phyloP scores from a whole-genome alignment of 1,284 basidiomycete genomes.

The Malassezia furfur region DNA sequence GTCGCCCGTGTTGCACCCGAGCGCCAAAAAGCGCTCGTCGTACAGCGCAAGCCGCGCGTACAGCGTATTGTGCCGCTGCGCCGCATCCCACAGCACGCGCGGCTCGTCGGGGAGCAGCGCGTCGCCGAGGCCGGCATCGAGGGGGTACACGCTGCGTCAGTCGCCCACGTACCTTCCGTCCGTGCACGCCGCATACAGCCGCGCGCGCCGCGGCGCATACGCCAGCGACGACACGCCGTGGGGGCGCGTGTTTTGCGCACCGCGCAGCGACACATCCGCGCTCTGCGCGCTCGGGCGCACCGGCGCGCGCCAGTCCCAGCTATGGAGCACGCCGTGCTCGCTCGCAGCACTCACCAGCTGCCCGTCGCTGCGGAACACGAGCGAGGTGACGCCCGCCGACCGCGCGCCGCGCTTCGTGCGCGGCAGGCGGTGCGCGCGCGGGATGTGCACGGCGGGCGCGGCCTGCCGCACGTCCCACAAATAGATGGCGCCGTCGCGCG shows the following conservation, averaged over 20 bases:
- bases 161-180: constrained; percentile 29
- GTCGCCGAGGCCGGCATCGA: constrained; percentile 2
- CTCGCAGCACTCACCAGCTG: constrained; percentile 33
- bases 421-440: constrained; percentile 26
- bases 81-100: constrained; percentile 22
- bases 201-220: constrained; percentile 16
- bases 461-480: constrained; percentile 32
- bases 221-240: constrained; percentile 41
- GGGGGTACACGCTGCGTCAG: constrained; percentile 9
- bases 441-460: constrained; percentile 29
- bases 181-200: constrained; percentile 34
- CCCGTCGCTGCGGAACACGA: constrained; percentile 29
- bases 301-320: constrained; percentile 37
- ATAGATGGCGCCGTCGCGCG: constrained; percentile 38
- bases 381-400: constrained; percentile 29
- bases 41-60: constrained; percentile 39
- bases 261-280: constrained; percentile 20
- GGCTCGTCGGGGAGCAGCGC: not conserved
- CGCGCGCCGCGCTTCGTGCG: not conserved
- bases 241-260: constrained; percentile 19
- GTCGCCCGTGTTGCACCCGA: constrained; percentile 41
- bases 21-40: constrained; percentile 36
- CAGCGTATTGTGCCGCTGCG: constrained; percentile 40
- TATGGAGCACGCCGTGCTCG: constrained; percentile 34
- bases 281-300: not conserved